Conservation (phyloP, 768 basidiomycete genomes). For the Dentipellis fragilis region DNA sequence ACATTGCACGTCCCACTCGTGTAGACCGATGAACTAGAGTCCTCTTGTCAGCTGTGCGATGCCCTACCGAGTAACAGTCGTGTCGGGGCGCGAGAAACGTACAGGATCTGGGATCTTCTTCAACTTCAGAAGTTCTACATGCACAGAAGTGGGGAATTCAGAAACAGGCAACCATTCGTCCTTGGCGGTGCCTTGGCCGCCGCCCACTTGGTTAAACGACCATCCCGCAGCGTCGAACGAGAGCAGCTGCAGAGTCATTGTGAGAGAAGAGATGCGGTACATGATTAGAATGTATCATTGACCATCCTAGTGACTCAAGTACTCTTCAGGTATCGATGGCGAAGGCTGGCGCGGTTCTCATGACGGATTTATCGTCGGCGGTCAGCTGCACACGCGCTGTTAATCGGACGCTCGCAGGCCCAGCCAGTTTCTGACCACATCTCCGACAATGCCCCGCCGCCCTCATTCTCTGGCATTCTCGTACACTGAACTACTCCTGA, state of each 20-base stretch:
- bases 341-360: too few relatives aligned
- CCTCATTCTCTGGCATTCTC: too few relatives aligned
- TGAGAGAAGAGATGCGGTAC: neutral
- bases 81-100: conserved; percentile 17
- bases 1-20: conserved; percentile 93
- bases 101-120: conserved; percentile 80
- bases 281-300: too few relatives aligned
- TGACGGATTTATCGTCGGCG: too few relatives aligned
- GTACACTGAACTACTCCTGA: too few relatives aligned
- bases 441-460: too few relatives aligned
- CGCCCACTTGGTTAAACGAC: conserved; percentile 60
- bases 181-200: conserved; percentile 41
- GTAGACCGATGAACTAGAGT: conserved; percentile 57
- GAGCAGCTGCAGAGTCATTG: neutral
- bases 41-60: conserved; percentile 3
- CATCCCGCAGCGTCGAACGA: conserved; percentile 30
- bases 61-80: neutral
- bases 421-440: too few relatives aligned
- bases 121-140: conserved; percentile 71
- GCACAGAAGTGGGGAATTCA: conserved; percentile 75
- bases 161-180: conserved; percentile 57
- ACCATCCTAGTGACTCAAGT: too few relatives aligned
- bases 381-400: too few relatives aligned
- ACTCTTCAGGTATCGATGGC: too few relatives aligned
- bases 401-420: too few relatives aligned